phyloP scores from a whole-genome alignment of 352 stramenopile genomes.

The Pythium brachiatum region DNA sequence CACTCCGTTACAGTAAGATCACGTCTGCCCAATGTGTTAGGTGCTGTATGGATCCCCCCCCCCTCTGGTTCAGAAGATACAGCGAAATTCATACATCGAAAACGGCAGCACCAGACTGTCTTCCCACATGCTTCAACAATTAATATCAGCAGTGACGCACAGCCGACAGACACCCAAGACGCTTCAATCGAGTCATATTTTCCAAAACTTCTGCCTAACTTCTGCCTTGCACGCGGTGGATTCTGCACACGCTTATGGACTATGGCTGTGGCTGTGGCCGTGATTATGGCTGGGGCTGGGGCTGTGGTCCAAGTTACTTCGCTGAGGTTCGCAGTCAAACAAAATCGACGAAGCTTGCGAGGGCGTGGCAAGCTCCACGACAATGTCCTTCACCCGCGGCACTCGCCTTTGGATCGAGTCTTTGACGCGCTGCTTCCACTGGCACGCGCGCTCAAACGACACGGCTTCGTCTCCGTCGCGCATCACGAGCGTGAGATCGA shows the following conservation, averaged over 20 bases:
- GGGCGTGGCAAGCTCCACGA: slow-evolving; percentile 52
- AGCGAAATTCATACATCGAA: too few species aligned
- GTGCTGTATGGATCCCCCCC: too few species aligned
- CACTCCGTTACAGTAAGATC: too few species aligned
- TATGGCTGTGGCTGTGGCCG: background rate
- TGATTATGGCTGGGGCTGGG: slow-evolving; percentile 14
- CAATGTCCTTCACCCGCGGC: slow-evolving; percentile 59
- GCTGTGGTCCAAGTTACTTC: background rate
- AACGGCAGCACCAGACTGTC: too few species aligned
- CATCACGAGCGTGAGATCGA: slow-evolving; percentile 60
- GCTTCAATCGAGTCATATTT: too few species aligned
- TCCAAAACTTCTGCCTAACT: too few species aligned
- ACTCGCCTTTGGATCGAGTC: slow-evolving; percentile 38
- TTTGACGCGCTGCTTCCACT: slow-evolving; percentile 64
- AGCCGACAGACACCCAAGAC: too few species aligned
- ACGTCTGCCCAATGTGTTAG: too few species aligned
- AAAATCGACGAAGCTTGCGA: slow-evolving; percentile 24
- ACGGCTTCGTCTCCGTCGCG: slow-evolving; percentile 20
- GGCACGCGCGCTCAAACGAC: slow-evolving; percentile 38
- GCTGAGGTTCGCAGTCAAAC: slow-evolving; percentile 21
- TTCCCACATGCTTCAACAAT: too few species aligned
- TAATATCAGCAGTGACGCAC: too few species aligned
- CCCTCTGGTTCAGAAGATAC: too few species aligned
- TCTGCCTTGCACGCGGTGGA: too few species aligned
- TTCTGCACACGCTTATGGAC: background rate